Percentiles rank a stretch among this genome's conserved stretches.
Evolutionary conservation across 768 basidiomycete genomes (phyloP).

Genomic region (Calocybe gangraenosa): DNA sequence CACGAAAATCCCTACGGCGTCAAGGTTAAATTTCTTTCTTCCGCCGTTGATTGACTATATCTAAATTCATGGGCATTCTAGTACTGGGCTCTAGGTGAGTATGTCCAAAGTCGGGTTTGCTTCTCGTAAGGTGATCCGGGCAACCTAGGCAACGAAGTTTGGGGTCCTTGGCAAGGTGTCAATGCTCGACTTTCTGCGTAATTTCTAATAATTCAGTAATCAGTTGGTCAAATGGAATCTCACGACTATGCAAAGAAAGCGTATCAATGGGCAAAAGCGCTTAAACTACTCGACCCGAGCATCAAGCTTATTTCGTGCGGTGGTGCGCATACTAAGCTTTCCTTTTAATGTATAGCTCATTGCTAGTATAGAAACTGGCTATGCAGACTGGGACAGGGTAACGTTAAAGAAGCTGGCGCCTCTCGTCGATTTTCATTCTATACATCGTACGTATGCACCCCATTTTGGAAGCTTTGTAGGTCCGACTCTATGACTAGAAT

Average conservation of each 20-base stretch:
- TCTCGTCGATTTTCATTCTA: slow-evolving; percentile 48
- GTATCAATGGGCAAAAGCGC: slow-evolving; percentile 58
- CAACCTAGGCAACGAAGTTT: slow-evolving; percentile 51
- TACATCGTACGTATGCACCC: slow-evolving; percentile 35
- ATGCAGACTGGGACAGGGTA: slow-evolving; percentile 39
- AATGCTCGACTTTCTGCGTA: not conserved
- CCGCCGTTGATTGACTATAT: not conserved
- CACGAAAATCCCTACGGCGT: slow-evolving; percentile 52
- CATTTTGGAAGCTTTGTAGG: no score
- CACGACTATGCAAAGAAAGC: slow-evolving; percentile 53
- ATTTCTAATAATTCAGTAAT: not conserved
- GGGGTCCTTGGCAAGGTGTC: slow-evolving; percentile 49
- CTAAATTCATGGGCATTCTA: not conserved
- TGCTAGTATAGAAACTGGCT: slow-evolving; percentile 30
- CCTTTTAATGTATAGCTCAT: slow-evolving; percentile 6
- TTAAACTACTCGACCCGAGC: slow-evolving; percentile 51
- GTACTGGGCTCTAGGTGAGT: slow-evolving; percentile 33
- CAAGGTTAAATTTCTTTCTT: slow-evolving; percentile 23
- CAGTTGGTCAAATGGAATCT: slow-evolving; percentile 53
- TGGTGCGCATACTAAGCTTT: slow-evolving; percentile 24
- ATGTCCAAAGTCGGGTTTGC: not conserved
- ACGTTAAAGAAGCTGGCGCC: slow-evolving; percentile 36
- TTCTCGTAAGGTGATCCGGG: not conserved
- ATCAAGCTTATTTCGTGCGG: slow-evolving; percentile 57
- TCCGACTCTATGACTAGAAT: slow-evolving; percentile 23